phyloP scores from a whole-genome alignment of 805 yeast genomes.

The Metschnikowia kofuensis region DNA sequence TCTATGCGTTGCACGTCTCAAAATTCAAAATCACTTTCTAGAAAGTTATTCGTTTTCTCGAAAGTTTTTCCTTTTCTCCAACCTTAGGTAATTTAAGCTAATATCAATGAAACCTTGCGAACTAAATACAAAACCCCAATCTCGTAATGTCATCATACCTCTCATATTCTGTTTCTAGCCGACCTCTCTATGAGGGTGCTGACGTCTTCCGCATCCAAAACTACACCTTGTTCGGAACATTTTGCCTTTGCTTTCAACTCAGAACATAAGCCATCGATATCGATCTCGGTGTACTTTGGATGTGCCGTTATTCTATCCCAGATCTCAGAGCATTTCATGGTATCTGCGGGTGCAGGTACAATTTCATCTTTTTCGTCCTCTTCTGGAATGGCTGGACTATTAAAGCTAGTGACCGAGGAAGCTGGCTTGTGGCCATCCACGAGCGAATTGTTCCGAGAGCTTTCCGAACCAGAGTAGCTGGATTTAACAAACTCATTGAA shows the following conservation, averaged over 20 bases:
- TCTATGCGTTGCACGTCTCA: background rate
- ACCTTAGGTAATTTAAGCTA: background rate
- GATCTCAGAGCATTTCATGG: constrained; percentile 77
- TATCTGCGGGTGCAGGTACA: constrained; percentile 67
- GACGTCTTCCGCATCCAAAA: constrained; percentile 78
- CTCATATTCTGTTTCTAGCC: constrained; percentile 10
- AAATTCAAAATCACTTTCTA: no score
- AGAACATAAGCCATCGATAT: constrained; percentile 87
- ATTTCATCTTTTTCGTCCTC: constrained; percentile 27
- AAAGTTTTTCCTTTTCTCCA: no score
- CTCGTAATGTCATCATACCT: background rate
- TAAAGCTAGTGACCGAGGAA: constrained; percentile 19
- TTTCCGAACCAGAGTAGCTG: constrained; percentile 26
- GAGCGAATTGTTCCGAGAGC: constrained; percentile 14
- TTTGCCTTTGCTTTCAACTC: constrained; percentile 92
- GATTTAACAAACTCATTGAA: constrained; percentile 38
- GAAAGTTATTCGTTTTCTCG: no score
- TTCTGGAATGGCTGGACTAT: constrained; percentile 16
- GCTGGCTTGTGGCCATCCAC: constrained; percentile 12
- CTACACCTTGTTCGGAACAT: constrained; percentile 91
- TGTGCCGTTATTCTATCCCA: constrained; percentile 96
- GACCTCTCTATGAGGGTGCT: constrained; percentile 45
- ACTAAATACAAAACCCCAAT: background rate
- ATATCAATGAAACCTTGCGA: background rate
- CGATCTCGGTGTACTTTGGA: constrained; percentile 89